Base-by-base conservation (phyloP, 345 rosid species). In the Citrus sp. region DNA sequence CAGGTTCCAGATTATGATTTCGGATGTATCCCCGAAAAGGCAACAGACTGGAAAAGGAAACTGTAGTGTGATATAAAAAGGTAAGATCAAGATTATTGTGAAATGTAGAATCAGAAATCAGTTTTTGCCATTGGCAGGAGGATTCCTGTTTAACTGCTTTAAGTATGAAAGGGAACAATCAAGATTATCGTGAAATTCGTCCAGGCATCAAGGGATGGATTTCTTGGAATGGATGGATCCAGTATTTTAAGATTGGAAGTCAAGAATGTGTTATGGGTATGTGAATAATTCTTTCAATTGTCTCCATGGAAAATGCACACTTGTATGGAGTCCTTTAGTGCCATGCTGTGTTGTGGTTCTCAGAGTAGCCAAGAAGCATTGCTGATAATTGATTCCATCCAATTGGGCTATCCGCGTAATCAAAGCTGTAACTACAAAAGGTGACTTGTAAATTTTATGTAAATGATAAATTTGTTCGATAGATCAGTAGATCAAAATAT, bases 371-470 rank as follows among this genome's bases (percentile, higher is more conserved):
- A 77, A 35, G 68, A 70, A 14, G 80, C 37, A 37, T 28, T 61
- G 19, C 49, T 13, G 60, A 70, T n/a, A 30, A 61, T 24, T n/a
- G 28, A 73, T 71, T 68, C n/a, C 49, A 78, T 74, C 68, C 51
- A 71, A 27, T 55, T 25, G 30, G 59, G 74, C 72, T 80, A 75
- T 63, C 70, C 30, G 71, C 30, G 37, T 63, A 76, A 61, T 78
- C 76, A 27, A 27, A 75, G 42, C 22, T 74, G 69, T 61, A 74
- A 62, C 69, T 70, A 67, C 14, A 51, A 40, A 69, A 19, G 13
- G 59, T 46, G 27, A 46, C 68, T 42, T 82, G 86, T 82, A 79
- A 81, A 82, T 86, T 63, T 56, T 38, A 13, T 79, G 85, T 82
- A 82, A 74, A 84, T 75, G 79, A 65, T 71, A 59, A 30, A 74